A percentile compares a stretch with the other conserved stretches of the same genome.
Evolutionary conservation across 1,284 basidiomycete genomes (phyloP).

Genomic region (Inonotus hispidus): DNA sequence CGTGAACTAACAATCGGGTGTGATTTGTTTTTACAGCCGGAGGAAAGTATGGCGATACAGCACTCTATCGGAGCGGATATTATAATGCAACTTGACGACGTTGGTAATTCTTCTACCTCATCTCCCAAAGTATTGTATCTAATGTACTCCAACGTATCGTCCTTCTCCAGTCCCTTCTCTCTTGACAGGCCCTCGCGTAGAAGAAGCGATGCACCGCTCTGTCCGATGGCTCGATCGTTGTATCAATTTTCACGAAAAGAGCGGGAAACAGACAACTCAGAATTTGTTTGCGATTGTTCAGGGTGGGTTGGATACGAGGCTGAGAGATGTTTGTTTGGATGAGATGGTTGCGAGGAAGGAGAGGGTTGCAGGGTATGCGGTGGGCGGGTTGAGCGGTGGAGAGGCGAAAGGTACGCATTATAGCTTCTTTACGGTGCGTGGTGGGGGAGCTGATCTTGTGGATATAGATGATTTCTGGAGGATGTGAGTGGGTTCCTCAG

Average conservation of each 20-base stretch:
- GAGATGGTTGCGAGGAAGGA: conserved; percentile 75
- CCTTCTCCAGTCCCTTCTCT: conserved; percentile 72
- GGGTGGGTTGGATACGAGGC: conserved; percentile 64
- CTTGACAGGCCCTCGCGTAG: conserved; percentile 69
- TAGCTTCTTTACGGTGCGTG: neutral
- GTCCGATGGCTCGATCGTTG: conserved; percentile 84
- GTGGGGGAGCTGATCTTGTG: neutral
- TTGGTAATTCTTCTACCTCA: conserved; percentile 53
- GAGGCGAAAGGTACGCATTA: conserved; percentile 71
- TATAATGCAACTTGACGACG: conserved; percentile 88
- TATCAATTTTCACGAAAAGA: conserved; percentile 63
- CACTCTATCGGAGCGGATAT: conserved; percentile 85
- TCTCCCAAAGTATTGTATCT: too few relatives aligned
- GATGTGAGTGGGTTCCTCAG: conserved; percentile 45
- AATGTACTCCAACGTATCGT: too few relatives aligned
- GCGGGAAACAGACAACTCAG: conserved; percentile 57
- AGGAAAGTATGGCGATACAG: conserved; percentile 81
- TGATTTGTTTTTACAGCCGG: conserved; percentile 44
- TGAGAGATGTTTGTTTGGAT: conserved; percentile 70
- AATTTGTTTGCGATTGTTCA: conserved; percentile 87
- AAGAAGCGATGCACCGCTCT: conserved; percentile 78
- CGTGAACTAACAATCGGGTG: too few relatives aligned
- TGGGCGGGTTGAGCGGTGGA: conserved; percentile 79
- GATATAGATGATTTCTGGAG: conserved; percentile 73
- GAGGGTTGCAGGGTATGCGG: conserved; percentile 73